Base-by-base conservation (phyloP, 257 asterid genomes). In the Ilex asprella region DNA sequence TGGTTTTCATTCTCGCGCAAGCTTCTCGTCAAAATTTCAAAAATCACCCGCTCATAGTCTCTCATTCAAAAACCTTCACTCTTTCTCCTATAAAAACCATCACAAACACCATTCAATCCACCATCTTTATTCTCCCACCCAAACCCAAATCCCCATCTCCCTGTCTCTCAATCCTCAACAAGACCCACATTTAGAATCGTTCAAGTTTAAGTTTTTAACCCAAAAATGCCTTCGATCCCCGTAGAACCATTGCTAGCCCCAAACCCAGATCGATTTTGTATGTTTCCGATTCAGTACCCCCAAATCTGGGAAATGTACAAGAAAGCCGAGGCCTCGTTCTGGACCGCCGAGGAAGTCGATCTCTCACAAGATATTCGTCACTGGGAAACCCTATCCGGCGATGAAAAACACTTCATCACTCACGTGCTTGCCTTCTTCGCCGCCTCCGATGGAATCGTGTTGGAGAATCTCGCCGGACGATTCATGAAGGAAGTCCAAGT, bases 271-370 rank as follows among this genome's bases (percentile, higher is more conserved):
- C 84, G 99, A 0, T 89, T 93, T 81, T 93, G 96, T 12, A 93
- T 93, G 99, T 93, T 93, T 67, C 99, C 99, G 2, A 85, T 93
- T 30, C 86, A 89, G 51, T 93, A 93, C 73, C 99, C 96, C 0
- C 88, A 93, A 59, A 80, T 92, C 47, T 92, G 99, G 99, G 99
- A 92, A 55, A 86, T 89, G 97, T 92, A 92, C 80, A 92, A 92
- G 81, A 92, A 92, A 41, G 97, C 99, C 54, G 85, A 79, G 55
- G 98, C 98, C 11, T 91, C 98, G 14, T 91, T 91, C 72, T 91
- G 98, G 97, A 91, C 98, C 5, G 98, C 89, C 14, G 98, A 91
- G 76, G 98, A 92, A 60, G 99, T 92, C 3, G 97, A 89, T 66
- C 65, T 89, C 7, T 86, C 99, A 0, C 76, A 77, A 46, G 99